phyloP scores from a whole-genome alignment of 495 filamentous ascomycete species.

The Penicillium simplicissimum region DNA sequence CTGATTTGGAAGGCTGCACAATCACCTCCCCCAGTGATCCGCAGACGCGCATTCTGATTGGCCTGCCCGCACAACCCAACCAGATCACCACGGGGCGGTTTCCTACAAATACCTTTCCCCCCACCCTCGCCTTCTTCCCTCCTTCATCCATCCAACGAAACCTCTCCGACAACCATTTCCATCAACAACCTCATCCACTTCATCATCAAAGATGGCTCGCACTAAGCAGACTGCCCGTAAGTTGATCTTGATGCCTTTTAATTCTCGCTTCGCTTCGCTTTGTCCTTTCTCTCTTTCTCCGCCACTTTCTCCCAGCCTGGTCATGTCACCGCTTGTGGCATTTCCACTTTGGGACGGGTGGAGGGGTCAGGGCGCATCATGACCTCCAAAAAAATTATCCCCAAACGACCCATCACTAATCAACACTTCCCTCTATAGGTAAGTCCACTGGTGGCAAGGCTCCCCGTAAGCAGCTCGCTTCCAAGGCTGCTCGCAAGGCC shows the following conservation, averaged over 20 bases:
- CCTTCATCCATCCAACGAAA: conserved; percentile 47
- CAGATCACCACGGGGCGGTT: conserved; percentile 45
- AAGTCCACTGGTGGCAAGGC: conserved; percentile 99
- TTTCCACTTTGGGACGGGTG: neutral
- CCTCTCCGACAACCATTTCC: conserved; percentile 36
- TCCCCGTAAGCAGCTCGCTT: conserved; percentile 95
- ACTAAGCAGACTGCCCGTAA: conserved; percentile 99
- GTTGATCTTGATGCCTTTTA: conserved; percentile 31
- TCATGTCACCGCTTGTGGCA: neutral
- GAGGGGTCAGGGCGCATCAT: too few species aligned
- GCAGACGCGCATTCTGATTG: conserved; percentile 24
- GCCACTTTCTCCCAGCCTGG: conserved; percentile 7
- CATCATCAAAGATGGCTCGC: conserved; percentile 78
- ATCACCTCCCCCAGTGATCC: conserved; percentile 23
- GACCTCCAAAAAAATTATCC: too few species aligned
- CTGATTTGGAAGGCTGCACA: neutral
- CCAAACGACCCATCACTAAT: conserved; percentile 31
- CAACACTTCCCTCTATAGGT: conserved; percentile 52
- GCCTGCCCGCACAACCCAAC: conserved; percentile 17
- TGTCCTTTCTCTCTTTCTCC: conserved; percentile 23
- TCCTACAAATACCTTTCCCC: conserved; percentile 55
- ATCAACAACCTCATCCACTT: conserved; percentile 50
- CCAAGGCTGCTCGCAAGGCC: conserved; percentile 79
- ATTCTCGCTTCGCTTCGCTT: conserved; percentile 17
- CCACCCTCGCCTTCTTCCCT: conserved; percentile 52